Percentiles rank a stretch among this genome's conserved stretches.
phyloP scores from a whole-genome alignment of 2,329 filamentous ascomycete genomes.

The Nemania diffusa region DNA sequence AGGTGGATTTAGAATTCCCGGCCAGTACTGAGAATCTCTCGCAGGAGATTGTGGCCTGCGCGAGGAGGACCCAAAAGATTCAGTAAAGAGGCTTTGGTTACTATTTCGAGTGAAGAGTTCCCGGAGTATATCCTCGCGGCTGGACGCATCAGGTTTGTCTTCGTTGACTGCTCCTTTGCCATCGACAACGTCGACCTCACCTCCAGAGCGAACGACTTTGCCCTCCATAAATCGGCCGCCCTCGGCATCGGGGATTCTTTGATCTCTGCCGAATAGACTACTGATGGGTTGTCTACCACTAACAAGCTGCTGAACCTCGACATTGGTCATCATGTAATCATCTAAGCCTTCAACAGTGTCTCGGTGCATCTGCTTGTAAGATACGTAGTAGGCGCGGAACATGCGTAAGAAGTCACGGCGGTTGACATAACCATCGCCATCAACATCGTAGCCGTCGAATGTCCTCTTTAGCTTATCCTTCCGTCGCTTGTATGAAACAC shows the following conservation, averaged over 20 bases:
- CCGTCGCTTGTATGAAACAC: constrained; percentile 75
- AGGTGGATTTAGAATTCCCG: constrained; percentile 49
- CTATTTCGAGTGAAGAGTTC: constrained; percentile 57
- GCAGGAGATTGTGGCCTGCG: constrained; percentile 42
- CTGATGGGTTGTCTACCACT: constrained; percentile 80
- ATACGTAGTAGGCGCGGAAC: constrained; percentile 90
- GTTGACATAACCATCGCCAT: constrained; percentile 85
- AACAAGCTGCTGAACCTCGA: constrained; percentile 80
- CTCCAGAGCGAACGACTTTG: constrained; percentile 70
- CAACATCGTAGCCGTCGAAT: constrained; percentile 91
- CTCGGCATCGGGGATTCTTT: constrained; percentile 72
- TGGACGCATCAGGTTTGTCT: constrained; percentile 68
- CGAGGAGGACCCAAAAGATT: constrained; percentile 48
- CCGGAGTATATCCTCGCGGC: constrained; percentile 69
- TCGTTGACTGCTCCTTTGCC: constrained; percentile 68
- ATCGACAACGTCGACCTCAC: constrained; percentile 72
- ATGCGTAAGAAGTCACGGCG: constrained; percentile 90
- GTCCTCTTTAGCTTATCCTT: constrained; percentile 77
- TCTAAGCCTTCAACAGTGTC: constrained; percentile 83
- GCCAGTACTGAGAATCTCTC: constrained; percentile 45
- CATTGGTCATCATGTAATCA: constrained; percentile 79
- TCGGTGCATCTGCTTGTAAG: constrained; percentile 88
- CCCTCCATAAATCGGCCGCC: constrained; percentile 70
- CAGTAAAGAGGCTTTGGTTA: constrained; percentile 49
- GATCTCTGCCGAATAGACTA: constrained; percentile 77